Percentiles rank a stretch among this genome's conserved stretches.
phyloP scores from a whole-genome alignment of 2,329 filamentous ascomycete species.

The Ascochyta fabae region DNA sequence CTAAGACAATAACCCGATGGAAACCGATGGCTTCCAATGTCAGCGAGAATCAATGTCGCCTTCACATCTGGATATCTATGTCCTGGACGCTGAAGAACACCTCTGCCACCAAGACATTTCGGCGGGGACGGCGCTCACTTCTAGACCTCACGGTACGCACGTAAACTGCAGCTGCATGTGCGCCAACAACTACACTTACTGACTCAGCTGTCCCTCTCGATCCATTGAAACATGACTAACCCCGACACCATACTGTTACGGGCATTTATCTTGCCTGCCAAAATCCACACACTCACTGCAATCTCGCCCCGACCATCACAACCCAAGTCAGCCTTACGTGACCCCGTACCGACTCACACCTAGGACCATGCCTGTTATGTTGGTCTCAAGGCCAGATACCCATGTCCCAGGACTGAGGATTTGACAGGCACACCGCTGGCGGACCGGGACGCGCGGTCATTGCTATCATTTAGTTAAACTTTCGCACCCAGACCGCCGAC shows the following conservation, averaged over 20 bases:
- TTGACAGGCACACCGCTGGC: constrained; percentile 23
- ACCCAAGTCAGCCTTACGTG: constrained; percentile 7
- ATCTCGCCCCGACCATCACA: background rate
- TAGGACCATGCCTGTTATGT: background rate
- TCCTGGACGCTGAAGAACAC: background rate
- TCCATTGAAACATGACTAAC: background rate
- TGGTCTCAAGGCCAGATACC: constrained; percentile 5
- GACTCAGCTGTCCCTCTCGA: background rate
- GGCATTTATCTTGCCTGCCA: background rate
- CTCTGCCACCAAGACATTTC: background rate
- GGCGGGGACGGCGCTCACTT: no score
- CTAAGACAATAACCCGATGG: constrained; percentile 1
- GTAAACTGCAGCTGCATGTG: no score
- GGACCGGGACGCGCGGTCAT: constrained; percentile 20
- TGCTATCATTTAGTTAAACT: background rate
- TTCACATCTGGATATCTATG: background rate
- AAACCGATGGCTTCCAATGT: background rate
- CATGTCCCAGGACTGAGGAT: constrained; percentile 22
- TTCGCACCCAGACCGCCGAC: background rate
- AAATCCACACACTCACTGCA: background rate
- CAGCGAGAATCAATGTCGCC: background rate
- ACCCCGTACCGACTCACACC: background rate
- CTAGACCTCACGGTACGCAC: no score
- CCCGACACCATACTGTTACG: background rate
- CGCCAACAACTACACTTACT: background rate